Evolutionary conservation across 371 early-diverging fungal species (phyloP), one percentile per base, ranked within the genome.

Genomic region (Circinella minor): DNA sequence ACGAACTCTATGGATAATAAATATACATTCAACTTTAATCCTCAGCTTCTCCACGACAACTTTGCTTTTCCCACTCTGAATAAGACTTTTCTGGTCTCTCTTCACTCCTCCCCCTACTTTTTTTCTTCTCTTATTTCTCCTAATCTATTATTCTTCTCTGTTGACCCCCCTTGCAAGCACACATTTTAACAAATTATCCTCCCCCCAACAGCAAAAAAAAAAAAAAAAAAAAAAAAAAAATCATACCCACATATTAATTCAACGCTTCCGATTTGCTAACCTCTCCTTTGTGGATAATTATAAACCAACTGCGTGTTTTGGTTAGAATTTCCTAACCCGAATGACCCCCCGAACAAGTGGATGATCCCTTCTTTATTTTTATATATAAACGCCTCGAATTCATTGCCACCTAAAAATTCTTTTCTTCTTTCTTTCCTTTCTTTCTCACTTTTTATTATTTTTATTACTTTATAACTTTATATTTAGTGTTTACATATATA

Each of bases 321-420:
- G 39, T 14, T 61, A 17, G 34, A 34, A 61, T 61, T 61, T 61
- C 43, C 62, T 61, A 46, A 61, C 62, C 46, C 65, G 48, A 65
- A 34, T 38, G 54, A 27, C 54, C 36, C 48, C 36, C 51, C 51
- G 27, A 27, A 27, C 27, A 27, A 27, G 27, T 27, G 54, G 13
- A 65, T 20, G n/a, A n/a, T 34, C 20, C 18, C 51, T 51, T n/a
- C 17, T 55, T 11, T 14, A 18, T 55, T n/a, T n/a, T 7, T 63
- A 13, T 63, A 48, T 63, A 63, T 47, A 63, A 39, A 63, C n/a
- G 7, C 36, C 57, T 57, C 57, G 57, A 57, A n/a, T n/a, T 43
- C 11, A 11, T 43, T 43, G 43, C 43, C 11, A 43, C 11, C 11
- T 11, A 43, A 43, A 43, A 43, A 43, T 1, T 9, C 6, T 9